These are phyloP conservation scores for Microstroma glucosiphilum DNA, from an alignment of 1,284 basidiomycete genomes.

Conservation along the genomic window DNA sequence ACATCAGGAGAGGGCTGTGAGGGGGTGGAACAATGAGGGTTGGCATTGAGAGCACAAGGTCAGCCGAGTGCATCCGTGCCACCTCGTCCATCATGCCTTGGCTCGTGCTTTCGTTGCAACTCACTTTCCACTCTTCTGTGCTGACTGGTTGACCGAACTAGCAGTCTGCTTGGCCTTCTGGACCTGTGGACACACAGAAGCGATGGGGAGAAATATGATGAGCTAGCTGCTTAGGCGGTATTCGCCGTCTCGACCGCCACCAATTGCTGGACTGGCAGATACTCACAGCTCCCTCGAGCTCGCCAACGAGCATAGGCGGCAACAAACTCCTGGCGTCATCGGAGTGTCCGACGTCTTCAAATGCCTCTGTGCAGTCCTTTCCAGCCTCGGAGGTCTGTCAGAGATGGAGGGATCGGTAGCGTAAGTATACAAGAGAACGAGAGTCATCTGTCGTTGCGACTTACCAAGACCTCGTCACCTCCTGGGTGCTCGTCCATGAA, in stretches of 20 bases:
- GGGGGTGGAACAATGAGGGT: conserved; percentile 7
- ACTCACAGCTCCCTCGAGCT: conserved; percentile 54
- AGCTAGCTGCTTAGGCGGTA: conserved; percentile 13
- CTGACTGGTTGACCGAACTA: conserved; percentile 26
- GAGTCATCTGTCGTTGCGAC: not conserved
- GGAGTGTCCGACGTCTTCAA: conserved; percentile 98
- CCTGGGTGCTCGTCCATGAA: conserved; percentile 80
- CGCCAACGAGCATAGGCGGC: conserved; percentile 55
- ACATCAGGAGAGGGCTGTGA: conserved; percentile 42
- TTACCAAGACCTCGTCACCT: conserved; percentile 15
- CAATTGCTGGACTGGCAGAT: not conserved
- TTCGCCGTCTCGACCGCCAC: conserved; percentile 2
- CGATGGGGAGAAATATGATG: not conserved
- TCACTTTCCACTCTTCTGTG: conserved; percentile 35
- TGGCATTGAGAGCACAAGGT: not conserved
- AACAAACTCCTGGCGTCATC: conserved; percentile 92
- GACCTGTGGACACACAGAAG: not conserved
- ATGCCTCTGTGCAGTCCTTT: conserved; percentile 94
- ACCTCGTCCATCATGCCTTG: not conserved
- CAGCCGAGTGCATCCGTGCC: not conserved
- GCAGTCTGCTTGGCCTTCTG: conserved; percentile 12
- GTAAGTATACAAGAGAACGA: not conserved
- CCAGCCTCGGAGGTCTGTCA: conserved; percentile 62
- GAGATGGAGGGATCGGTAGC: not conserved
- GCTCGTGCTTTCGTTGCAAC: conserved; percentile 11